Evolutionary conservation across 352 stramenopile genomes (phyloP).

Genomic region (Pythium biforme): DNA sequence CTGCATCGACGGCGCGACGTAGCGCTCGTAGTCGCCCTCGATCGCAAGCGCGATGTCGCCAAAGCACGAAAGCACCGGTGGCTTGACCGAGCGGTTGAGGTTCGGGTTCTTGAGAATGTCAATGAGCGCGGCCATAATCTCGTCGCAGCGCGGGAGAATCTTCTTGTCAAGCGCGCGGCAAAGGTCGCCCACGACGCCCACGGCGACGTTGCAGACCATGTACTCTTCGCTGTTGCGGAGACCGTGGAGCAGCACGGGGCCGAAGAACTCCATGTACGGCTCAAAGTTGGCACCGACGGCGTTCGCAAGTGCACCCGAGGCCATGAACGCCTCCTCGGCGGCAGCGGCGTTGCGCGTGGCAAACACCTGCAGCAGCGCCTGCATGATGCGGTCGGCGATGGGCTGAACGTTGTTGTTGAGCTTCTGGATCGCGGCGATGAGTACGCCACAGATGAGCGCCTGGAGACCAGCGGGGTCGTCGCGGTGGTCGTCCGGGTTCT

Average conservation of each 20-base stretch:
- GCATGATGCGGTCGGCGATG: conserved; percentile 93
- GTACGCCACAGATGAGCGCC: conserved; percentile 87
- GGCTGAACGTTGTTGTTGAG: conserved; percentile 86
- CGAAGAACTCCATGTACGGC: conserved; percentile 95
- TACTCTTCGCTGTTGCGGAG: conserved; percentile 95
- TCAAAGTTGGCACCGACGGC: conserved; percentile 91
- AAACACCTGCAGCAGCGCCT: conserved; percentile 94
- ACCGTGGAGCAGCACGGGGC: conserved; percentile 90
- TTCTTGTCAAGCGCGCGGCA: conserved; percentile 90
- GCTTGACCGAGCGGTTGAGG: conserved; percentile 95
- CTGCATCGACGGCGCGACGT: conserved; percentile 74
- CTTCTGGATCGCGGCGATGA: conserved; percentile 94
- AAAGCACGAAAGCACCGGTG: conserved; percentile 95
- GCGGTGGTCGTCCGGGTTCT: conserved; percentile 73
- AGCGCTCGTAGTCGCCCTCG: conserved; percentile 89
- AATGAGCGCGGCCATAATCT: conserved; percentile 93
- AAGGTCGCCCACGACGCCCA: conserved; percentile 95
- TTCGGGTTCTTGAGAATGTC: conserved; percentile 94
- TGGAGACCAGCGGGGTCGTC: conserved; percentile 75
- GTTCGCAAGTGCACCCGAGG: conserved; percentile 92
- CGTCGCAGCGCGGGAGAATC: conserved; percentile 93
- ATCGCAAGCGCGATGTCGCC: conserved; percentile 97
- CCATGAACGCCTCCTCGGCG: conserved; percentile 96
- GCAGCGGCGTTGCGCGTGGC: conserved; percentile 91
- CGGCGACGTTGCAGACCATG: conserved; percentile 95